Conservation (phyloP, 1,139 yeast species). For the Scheffersomyces cryptocercus region DNA sequence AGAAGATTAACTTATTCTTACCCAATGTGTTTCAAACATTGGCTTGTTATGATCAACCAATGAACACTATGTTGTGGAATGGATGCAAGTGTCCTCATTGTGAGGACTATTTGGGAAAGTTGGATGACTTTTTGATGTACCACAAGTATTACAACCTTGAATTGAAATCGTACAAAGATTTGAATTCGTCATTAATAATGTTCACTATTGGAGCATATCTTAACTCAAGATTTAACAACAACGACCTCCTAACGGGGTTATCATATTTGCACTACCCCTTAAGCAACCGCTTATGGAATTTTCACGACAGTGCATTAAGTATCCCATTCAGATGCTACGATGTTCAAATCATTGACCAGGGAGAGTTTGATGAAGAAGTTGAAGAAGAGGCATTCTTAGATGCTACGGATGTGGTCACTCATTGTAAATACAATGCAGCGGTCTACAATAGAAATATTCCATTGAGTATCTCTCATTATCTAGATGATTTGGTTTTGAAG, state of each 20-base stretch:
- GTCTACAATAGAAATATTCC: conserved; percentile 18
- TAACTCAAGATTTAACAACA: conserved; percentile 28
- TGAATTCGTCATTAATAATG: conserved; percentile 58
- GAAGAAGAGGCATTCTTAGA: conserved; percentile 30
- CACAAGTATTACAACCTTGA: conserved; percentile 58
- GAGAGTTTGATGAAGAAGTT: conserved; percentile 39
- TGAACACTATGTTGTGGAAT: conserved; percentile 72
- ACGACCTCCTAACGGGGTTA: conserved; percentile 23
- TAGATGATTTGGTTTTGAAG: conserved; percentile 30
- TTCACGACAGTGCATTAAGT: conserved; percentile 23
- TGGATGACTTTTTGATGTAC: conserved; percentile 60
- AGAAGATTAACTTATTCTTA: conserved; percentile 44
- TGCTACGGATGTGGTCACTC: conserved; percentile 13
- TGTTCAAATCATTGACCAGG: conserved; percentile 35
- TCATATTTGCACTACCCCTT: conserved; percentile 25
- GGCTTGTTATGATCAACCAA: conserved; percentile 67
- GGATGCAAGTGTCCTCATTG: conserved; percentile 70
- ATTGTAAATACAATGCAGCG: conserved; percentile 20
- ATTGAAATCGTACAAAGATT: conserved; percentile 51
- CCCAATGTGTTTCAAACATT: conserved; percentile 62
- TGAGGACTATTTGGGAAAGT: conserved; percentile 40
- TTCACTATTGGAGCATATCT: conserved; percentile 51
- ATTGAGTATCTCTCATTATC: conserved; percentile 33
- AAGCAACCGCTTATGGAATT: conserved; percentile 34
- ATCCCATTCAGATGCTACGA: conserved; percentile 41